These are phyloP conservation scores for Vitis hybrid DNA, from an alignment of 177 flowering plant species.

Conservation along the genomic window DNA sequence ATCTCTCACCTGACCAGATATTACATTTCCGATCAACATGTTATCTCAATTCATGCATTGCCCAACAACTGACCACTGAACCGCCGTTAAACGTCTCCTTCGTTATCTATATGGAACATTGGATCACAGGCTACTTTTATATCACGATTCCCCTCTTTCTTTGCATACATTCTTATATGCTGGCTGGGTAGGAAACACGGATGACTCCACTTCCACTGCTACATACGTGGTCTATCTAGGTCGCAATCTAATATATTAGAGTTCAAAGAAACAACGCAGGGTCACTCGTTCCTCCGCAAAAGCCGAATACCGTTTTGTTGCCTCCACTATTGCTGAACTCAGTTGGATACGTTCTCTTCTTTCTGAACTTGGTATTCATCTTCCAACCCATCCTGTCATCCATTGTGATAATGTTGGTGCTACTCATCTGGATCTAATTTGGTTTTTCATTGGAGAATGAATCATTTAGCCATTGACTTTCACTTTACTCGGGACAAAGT, in stretches of 20 bases:
- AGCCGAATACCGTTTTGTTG: not conserved
- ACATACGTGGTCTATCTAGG: not conserved
- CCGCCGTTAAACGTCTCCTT: no score
- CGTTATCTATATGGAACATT: no score
- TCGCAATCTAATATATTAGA: not conserved
- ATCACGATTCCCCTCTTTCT: no score
- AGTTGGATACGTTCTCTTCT: no score
- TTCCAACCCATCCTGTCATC: not conserved
- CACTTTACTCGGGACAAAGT: not conserved
- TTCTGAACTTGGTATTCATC: not conserved
- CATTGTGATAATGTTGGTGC: not conserved
- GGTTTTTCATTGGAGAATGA: no score
- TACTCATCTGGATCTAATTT: not conserved
- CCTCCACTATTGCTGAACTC: not conserved
- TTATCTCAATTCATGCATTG: no score
- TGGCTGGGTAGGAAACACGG: no score
- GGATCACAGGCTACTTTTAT: no score
- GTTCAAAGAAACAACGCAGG: not conserved
- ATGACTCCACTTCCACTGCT: no score
- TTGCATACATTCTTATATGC: no score
- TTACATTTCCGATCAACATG: no score
- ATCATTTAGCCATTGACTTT: not conserved
- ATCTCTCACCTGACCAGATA: not conserved
- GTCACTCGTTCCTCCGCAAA: not conserved
- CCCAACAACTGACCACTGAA: no score